These are phyloP conservation scores for Floccularia luteovirens DNA, from an alignment of 768 basidiomycete species.

Conservation along the genomic window DNA sequence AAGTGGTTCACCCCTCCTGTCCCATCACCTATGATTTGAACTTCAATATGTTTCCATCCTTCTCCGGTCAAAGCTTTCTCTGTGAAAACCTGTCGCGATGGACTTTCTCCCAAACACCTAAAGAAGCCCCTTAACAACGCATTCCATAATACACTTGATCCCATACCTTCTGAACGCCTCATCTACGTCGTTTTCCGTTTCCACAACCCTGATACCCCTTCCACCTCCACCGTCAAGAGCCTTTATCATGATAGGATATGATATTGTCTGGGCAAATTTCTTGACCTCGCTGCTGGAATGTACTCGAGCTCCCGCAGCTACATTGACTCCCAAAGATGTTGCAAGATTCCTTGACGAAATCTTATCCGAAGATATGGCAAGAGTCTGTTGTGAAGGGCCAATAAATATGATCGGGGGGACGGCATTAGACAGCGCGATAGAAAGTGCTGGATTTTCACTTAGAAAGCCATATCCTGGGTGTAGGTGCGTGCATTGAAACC, in stretches of 20 bases:
- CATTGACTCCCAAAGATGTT: conserved; percentile 16
- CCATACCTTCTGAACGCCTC: conserved; percentile 57
- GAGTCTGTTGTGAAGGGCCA: conserved; percentile 73
- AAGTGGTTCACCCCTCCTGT: conserved; percentile 75
- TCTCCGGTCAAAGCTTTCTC: conserved; percentile 79
- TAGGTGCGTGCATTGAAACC: conserved; percentile 26
- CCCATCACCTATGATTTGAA: conserved; percentile 78
- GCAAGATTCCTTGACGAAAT: conserved; percentile 26
- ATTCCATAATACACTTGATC: not conserved
- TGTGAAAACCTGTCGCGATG: conserved; percentile 57
- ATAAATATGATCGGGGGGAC: conserved; percentile 62
- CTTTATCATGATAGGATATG: conserved; percentile 74
- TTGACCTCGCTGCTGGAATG: conserved; percentile 16
- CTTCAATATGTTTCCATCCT: conserved; percentile 75
- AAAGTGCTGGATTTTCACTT: conserved; percentile 78
- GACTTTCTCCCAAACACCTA: conserved; percentile 30
- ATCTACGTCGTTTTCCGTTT: conserved; percentile 62
- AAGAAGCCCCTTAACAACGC: not conserved
- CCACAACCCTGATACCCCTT: conserved; percentile 84
- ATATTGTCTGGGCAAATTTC: conserved; percentile 17
- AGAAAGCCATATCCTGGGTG: conserved; percentile 76
- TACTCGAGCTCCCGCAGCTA: conserved; percentile 23
- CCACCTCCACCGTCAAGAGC: conserved; percentile 89
- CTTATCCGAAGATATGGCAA: conserved; percentile 56
- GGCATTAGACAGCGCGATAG: conserved; percentile 68